Conservation (phyloP, 495 filamentous ascomycete genomes). For the Thermothielavioides terrestris region DNA sequence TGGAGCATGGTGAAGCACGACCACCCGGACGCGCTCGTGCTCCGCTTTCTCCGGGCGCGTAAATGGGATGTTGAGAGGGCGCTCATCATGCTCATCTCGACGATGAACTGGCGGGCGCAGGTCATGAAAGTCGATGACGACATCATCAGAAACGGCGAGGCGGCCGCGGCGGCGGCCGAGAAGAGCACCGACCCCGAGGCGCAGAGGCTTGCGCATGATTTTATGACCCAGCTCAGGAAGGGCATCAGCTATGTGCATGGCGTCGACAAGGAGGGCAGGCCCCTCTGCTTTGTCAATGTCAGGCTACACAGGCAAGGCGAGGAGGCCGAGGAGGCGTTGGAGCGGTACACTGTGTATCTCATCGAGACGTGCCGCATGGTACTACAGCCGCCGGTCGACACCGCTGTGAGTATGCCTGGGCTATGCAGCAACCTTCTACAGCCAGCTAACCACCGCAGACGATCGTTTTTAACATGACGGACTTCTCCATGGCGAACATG, state of each 20-base stretch:
- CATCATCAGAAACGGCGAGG: constrained; percentile 74
- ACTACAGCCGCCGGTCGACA: constrained; percentile 72
- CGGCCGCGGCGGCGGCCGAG: constrained; percentile 49
- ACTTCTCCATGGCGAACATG: constrained; percentile 92
- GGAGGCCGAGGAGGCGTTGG: constrained; percentile 69
- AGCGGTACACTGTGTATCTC: constrained; percentile 84
- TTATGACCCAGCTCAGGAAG: constrained; percentile 73
- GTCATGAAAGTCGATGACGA: constrained; percentile 83
- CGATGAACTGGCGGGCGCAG: constrained; percentile 78
- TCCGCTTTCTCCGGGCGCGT: constrained; percentile 83
- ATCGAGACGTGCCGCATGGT: constrained; percentile 90
- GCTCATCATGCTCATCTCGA: constrained; percentile 86
- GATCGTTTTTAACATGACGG: constrained; percentile 92
- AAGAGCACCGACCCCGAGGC: constrained; percentile 43
- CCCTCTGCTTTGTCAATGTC: constrained; percentile 80
- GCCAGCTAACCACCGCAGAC: constrained; percentile 40
- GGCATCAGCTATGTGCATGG: constrained; percentile 97
- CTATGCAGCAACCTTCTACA: not conserved
- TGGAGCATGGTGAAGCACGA: constrained; percentile 97
- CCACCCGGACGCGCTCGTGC: constrained; percentile 76
- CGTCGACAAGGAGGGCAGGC: constrained; percentile 71
- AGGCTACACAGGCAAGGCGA: constrained; percentile 72
- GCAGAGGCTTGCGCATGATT: constrained; percentile 65
- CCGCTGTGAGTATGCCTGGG: constrained; percentile 59
- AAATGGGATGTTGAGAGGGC: constrained; percentile 97